Percentiles rank a stretch among this genome's conserved stretches.
Evolutionary conservation across 495 filamentous ascomycete species (phyloP).

Genomic region (Aspergillus ellipticus): DNA sequence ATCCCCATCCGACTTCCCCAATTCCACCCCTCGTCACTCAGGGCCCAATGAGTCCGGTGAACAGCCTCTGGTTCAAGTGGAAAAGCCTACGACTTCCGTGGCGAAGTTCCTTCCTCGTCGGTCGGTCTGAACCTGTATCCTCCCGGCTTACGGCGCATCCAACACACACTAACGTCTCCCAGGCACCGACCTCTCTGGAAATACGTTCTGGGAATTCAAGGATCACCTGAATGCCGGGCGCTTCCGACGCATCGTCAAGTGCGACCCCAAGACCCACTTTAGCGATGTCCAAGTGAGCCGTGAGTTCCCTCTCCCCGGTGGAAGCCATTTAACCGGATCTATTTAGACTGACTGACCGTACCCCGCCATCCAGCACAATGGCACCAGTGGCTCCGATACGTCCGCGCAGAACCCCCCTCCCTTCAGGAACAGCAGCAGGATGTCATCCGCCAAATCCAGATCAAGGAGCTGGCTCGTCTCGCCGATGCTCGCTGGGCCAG

Average conservation of each 20-base stretch:
- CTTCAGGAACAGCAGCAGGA: slow-evolving; percentile 74
- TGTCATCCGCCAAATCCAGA: slow-evolving; percentile 57
- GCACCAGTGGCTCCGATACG: slow-evolving; percentile 95
- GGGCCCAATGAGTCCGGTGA: slow-evolving; percentile 37
- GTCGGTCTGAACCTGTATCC: slow-evolving; percentile 43
- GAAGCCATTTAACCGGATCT: background rate
- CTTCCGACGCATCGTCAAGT: slow-evolving; percentile 66
- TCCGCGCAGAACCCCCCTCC: slow-evolving; percentile 64
- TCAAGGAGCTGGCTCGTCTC: slow-evolving; percentile 70
- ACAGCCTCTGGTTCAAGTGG: slow-evolving; percentile 75
- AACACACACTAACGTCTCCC: slow-evolving; percentile 11
- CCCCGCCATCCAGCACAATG: slow-evolving; percentile 61
- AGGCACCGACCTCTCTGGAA: slow-evolving; percentile 84
- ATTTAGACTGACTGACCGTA: slow-evolving; percentile 16
- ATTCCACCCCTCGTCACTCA: background rate
- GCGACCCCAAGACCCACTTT: slow-evolving; percentile 54
- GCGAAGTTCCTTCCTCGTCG: slow-evolving; percentile 76
- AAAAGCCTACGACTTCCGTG: slow-evolving; percentile 81
- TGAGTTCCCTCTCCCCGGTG: slow-evolving; percentile 24
- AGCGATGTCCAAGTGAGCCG: slow-evolving; percentile 62
- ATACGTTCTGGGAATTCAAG: slow-evolving; percentile 93
- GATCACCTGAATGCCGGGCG: slow-evolving; percentile 56
- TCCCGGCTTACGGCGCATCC: slow-evolving; percentile 11
- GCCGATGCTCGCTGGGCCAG: slow-evolving; percentile 86
- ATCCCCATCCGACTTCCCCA: background rate